phyloP scores from a whole-genome alignment of 2,329 filamentous ascomycete species.

The Cordyceps tenuipes region DNA sequence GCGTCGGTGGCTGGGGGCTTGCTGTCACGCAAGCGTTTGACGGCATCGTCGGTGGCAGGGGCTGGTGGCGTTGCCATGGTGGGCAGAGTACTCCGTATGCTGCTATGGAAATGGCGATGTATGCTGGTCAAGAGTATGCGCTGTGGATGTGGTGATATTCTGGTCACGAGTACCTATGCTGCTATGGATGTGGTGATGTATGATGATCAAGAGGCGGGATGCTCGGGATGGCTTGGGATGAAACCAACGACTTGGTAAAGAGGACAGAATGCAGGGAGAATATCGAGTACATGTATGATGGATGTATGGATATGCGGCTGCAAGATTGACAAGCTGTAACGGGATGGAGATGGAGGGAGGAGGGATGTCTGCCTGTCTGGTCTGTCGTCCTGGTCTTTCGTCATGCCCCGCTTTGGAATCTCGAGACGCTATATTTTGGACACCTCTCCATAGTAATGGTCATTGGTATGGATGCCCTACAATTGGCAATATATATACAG shows the following conservation, averaged over 20 bases:
- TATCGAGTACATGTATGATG: not conserved
- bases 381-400: not conserved
- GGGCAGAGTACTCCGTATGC: not conserved
- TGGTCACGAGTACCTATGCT: not conserved
- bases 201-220: not conserved
- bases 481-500: too few species aligned
- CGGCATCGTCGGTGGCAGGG: constrained; percentile 28
- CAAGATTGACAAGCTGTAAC: not conserved
- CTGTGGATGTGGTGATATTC: not conserved
- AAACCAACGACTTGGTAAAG: not conserved
- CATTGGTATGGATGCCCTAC: too few species aligned
- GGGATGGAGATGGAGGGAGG: not conserved
- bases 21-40: constrained; percentile 40
- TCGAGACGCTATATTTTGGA: not conserved
- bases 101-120: not conserved
- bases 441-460: too few species aligned
- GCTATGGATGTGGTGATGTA: too few species aligned
- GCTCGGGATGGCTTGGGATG: not conserved
- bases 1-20: constrained; percentile 51
- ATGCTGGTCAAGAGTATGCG: not conserved
- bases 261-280: not conserved
- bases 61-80: constrained; percentile 23
- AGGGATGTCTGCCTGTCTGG: not conserved
- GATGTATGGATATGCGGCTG: not conserved
- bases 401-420: constrained; percentile 8